Conservation (phyloP, 1,284 basidiomycete species). For the Microbotryum scabiosae region DNA sequence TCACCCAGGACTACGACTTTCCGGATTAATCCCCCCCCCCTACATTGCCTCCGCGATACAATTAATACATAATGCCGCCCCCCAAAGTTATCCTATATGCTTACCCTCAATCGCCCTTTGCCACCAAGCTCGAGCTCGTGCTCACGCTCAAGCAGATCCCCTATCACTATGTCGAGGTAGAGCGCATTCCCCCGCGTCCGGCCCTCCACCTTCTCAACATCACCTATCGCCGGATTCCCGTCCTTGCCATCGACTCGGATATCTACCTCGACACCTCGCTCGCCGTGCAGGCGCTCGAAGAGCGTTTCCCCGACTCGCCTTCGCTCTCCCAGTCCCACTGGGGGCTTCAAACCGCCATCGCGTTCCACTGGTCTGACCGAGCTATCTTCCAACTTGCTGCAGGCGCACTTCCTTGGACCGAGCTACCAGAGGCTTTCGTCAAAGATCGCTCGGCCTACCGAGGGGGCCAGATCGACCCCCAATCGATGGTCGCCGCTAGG, state of each 20-base stretch:
- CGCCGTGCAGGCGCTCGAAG: conserved; percentile 15
- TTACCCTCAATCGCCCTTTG: conserved; percentile 10
- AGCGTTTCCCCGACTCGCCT: conserved; percentile 6
- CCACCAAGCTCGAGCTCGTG: conserved; percentile 4
- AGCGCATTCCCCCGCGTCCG: conserved; percentile 18
- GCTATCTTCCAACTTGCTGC: conserved; percentile 8
- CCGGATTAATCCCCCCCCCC: no score
- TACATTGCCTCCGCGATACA: background rate
- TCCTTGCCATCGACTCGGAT: conserved; percentile 15
- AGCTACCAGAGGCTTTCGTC: conserved; percentile 15
- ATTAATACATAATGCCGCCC: background rate
- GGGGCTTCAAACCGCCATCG: conserved; percentile 4
- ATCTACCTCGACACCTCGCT: conserved; percentile 17
- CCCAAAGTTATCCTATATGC: background rate
- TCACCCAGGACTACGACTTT: no score
- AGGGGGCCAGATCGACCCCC: conserved; percentile 3
- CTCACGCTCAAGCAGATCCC: conserved; percentile 8
- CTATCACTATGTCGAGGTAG: conserved; percentile 8
- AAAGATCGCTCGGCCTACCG: conserved; percentile 9
- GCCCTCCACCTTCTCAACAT: conserved; percentile 11
- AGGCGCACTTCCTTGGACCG: conserved; percentile 11
- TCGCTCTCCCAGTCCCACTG: conserved; percentile 1
- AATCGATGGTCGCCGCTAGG: background rate
- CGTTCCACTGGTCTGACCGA: conserved; percentile 14
- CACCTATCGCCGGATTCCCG: conserved; percentile 19